phyloP scores from a whole-genome alignment of 1,284 basidiomycete species.

The Ustilago curta region DNA sequence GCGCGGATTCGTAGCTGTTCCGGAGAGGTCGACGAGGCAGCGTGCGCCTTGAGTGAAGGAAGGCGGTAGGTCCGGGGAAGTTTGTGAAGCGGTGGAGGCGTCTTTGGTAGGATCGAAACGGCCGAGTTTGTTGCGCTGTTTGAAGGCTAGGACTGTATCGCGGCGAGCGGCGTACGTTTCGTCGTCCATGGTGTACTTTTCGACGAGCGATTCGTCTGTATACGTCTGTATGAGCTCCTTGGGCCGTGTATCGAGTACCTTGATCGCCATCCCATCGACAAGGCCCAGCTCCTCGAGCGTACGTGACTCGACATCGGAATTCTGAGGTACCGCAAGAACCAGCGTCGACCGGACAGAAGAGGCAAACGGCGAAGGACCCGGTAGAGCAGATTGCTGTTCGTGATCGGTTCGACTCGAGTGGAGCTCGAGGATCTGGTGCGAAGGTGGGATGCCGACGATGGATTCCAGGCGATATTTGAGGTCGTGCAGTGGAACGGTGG shows the following conservation, averaged over 20 bases:
- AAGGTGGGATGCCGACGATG: slow-evolving; percentile 84
- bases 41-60: slow-evolving; percentile 77
- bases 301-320: slow-evolving; percentile 76
- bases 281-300: slow-evolving; percentile 81
- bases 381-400: slow-evolving; percentile 44
- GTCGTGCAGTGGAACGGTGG: slow-evolving; percentile 36
- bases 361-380: slow-evolving; percentile 21
- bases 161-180: slow-evolving; percentile 79
- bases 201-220: slow-evolving; percentile 84
- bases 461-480: slow-evolving; percentile 83
- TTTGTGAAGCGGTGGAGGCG: slow-evolving; percentile 34
- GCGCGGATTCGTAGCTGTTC: slow-evolving; percentile 71
- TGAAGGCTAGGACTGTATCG: slow-evolving; percentile 90
- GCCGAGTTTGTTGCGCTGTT: slow-evolving; percentile 87
- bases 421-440: slow-evolving; percentile 70
- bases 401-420: slow-evolving; percentile 71
- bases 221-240: slow-evolving; percentile 79
- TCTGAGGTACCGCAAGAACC: slow-evolving; percentile 71
- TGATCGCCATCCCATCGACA: slow-evolving; percentile 78
- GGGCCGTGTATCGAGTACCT: slow-evolving; percentile 72
- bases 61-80: slow-evolving; percentile 62
- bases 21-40: slow-evolving; percentile 81
- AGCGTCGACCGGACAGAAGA: slow-evolving; percentile 71
- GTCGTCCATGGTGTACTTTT: slow-evolving; percentile 90
- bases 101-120: slow-evolving; percentile 76